Evolutionary conservation across 371 early-diverging fungal species (phyloP).

Genomic region (Parasitella parasitica): DNA sequence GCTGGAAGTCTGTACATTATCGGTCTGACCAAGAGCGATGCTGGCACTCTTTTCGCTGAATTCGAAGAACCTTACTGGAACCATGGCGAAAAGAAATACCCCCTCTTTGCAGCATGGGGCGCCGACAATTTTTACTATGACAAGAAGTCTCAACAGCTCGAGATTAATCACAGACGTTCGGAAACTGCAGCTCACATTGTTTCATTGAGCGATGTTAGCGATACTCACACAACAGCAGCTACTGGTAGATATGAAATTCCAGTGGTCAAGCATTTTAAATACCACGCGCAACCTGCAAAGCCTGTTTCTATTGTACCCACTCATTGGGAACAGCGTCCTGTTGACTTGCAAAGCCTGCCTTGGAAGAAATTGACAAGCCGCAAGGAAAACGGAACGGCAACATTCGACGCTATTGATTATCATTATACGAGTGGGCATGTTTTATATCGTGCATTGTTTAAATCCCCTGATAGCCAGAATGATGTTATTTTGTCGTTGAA

Average conservation of each 20-base stretch:
- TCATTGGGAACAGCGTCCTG: constrained; percentile 34
- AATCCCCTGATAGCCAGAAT: constrained; percentile 17
- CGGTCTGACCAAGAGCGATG: constrained; percentile 40
- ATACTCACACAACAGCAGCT: constrained; percentile 5
- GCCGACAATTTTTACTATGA: constrained; percentile 45
- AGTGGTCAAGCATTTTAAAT: constrained; percentile 19
- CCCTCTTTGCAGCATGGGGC: constrained; percentile 50
- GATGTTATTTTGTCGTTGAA: constrained; percentile 57
- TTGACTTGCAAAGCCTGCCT: constrained; percentile 33
- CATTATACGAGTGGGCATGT: constrained; percentile 68
- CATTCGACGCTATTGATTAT: constrained; percentile 56
- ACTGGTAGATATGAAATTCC: constrained; percentile 24
- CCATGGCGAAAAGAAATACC: constrained; percentile 22
- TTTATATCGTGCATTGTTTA: constrained; percentile 53
- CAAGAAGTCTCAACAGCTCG: constrained; percentile 14
- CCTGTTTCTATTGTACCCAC: constrained; percentile 23
- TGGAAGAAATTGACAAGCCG: constrained; percentile 44
- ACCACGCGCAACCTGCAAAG: constrained; percentile 6
- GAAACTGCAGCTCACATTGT: constrained; percentile 29
- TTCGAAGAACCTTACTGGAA: constrained; percentile 61
- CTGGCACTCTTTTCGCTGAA: constrained; percentile 56
- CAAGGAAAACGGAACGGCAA: constrained; percentile 3
- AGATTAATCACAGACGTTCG: constrained; percentile 30
- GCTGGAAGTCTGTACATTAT: constrained; percentile 45
- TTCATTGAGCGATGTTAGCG: constrained; percentile 22